These are phyloP conservation scores for Claviceps sp. DNA, from an alignment of 2,329 filamentous ascomycete genomes.

Conservation along the genomic window DNA sequence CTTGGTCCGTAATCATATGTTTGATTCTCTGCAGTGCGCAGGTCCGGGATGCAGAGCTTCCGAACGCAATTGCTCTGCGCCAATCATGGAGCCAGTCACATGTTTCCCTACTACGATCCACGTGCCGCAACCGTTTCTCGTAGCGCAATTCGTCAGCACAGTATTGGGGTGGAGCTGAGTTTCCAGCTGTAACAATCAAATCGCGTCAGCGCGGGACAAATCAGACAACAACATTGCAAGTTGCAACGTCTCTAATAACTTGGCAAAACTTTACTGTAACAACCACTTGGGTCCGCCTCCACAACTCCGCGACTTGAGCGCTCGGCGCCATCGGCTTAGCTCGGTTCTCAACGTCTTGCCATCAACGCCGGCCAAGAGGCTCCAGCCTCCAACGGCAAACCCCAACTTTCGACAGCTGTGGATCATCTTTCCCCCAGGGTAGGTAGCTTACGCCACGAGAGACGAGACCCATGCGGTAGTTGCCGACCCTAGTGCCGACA, in stretches of 20 bases:
- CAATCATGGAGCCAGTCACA: not conserved
- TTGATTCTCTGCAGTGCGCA: no score
- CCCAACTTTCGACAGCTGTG: not conserved
- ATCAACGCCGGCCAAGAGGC: not conserved
- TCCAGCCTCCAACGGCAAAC: no score
- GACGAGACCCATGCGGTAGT: not conserved
- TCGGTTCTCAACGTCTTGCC: not conserved
- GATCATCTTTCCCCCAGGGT: not conserved
- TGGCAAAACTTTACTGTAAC: no score
- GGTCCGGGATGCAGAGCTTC: no score
- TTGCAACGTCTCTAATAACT: no score
- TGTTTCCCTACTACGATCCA: not conserved
- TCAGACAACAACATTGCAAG: not conserved
- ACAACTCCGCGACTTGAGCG: not conserved
- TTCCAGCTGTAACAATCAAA: not conserved
- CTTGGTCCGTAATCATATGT: no score
- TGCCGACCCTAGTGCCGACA: no score
- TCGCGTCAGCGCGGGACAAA: not conserved
- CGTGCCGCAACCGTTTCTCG: no score
- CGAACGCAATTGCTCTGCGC: no score
- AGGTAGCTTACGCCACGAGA: constrained; percentile 1
- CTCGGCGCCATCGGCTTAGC: constrained; percentile 2
- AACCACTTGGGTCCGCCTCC: not conserved
- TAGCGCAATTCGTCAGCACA: no score
- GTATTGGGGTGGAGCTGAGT: no score